Conservation (phyloP, 2,329 filamentous ascomycete genomes). For the Cryphonectria parasitica region DNA sequence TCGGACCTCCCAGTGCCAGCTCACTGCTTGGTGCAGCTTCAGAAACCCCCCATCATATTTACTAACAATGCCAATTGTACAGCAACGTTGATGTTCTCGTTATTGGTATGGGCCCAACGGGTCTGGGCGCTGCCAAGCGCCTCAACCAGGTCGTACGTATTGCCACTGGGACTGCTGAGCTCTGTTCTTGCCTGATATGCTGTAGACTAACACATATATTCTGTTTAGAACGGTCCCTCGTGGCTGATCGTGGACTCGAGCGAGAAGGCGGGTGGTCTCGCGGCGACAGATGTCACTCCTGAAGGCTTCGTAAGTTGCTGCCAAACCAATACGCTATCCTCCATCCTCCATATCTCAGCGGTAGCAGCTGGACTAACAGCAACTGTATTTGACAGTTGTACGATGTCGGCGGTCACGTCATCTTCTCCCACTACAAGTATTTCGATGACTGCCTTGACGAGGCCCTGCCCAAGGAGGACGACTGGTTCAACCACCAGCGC, state of each 20-base stretch:
- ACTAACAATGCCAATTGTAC: conserved; percentile 27
- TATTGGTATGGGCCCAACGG: conserved; percentile 96
- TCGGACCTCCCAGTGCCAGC: conserved; percentile 5
- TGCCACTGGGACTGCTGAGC: conserved; percentile 35
- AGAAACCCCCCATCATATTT: background rate
- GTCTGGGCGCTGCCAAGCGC: conserved; percentile 96
- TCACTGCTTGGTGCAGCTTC: conserved; percentile 6
- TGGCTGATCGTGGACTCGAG: conserved; percentile 96
- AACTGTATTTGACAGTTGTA: conserved; percentile 69
- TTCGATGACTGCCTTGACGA: conserved; percentile 99
- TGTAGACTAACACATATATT: conserved; percentile 33
- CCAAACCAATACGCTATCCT: background rate
- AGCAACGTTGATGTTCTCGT: conserved; percentile 96
- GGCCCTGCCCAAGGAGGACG: conserved; percentile 87
- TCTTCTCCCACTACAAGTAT: conserved; percentile 99
- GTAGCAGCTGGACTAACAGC: conserved; percentile 3
- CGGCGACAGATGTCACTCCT: conserved; percentile 90
- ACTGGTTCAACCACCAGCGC: conserved; percentile 98
- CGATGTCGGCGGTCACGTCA: conserved; percentile 97
- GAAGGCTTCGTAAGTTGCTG: conserved; percentile 84
- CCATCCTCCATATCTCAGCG: background rate
- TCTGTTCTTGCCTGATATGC: conserved; percentile 28
- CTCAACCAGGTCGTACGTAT: conserved; percentile 87
- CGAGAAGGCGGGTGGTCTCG: conserved; percentile 91
- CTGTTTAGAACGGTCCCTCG: conserved; percentile 77